These are phyloP conservation scores for Neurospora terricola DNA, from an alignment of 495 filamentous ascomycete genomes.

Conservation along the genomic window DNA sequence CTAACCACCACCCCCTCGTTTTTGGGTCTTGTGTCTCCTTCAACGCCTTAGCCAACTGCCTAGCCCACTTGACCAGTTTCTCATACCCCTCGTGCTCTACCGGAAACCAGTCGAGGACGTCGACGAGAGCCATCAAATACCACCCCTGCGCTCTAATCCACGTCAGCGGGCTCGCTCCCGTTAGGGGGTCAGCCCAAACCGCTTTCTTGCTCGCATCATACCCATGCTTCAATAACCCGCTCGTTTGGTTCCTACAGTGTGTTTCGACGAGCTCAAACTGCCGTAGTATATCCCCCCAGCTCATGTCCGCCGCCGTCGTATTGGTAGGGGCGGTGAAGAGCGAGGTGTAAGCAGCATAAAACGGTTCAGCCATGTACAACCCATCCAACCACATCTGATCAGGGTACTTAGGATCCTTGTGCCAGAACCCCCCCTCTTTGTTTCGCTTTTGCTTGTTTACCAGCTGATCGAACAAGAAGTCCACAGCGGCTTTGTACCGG, in stretches of 20 bases:
- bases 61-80: conserved; percentile 25
- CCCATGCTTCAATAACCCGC: no score
- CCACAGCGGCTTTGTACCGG: conserved; percentile 28
- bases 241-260: no score
- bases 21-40: conserved; percentile 32
- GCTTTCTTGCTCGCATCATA: no score
- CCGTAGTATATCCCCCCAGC: no score
- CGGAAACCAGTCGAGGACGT: no score
- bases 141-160: no score
- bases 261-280: no score
- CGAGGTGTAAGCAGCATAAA: conserved; percentile 37
- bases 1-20: conserved; percentile 51
- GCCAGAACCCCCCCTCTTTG: conserved; percentile 43
- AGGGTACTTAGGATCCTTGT: conserved; percentile 36
- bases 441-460: conserved; percentile 36
- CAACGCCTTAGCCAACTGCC: conserved; percentile 31
- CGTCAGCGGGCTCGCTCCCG: no score
- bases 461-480: conserved; percentile 36
- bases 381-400: conserved; percentile 52
- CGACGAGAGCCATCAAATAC: no score
- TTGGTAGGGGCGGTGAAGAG: conserved; percentile 23
- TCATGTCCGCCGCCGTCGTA: no score
- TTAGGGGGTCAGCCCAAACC: no score
- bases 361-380: conserved; percentile 43
- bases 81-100: no score